Percentiles rank a stretch among this genome's conserved stretches.
Conservation (phyloP, 2,329 filamentous ascomycete species). For the Colletotrichum sp. region DNA sequence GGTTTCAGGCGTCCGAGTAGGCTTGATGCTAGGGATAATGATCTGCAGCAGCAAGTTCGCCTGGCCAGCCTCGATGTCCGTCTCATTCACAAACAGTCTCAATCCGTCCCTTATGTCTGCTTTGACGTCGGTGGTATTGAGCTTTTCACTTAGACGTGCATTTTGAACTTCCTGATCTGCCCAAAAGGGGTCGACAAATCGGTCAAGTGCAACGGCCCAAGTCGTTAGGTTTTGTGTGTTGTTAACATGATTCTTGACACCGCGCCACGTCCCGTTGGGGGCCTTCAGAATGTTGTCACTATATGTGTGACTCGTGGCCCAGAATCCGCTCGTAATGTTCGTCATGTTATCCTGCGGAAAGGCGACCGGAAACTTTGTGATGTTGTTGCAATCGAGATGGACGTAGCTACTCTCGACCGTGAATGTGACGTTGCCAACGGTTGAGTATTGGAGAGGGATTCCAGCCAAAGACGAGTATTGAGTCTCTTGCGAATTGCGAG, state of each 20-base stretch:
- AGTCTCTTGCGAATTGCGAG: neutral
- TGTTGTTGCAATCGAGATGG: neutral
- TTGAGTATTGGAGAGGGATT: neutral
- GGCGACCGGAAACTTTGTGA: neutral
- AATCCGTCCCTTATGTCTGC: neutral
- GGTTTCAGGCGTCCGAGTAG: neutral
- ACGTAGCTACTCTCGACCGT: conserved; percentile 4
- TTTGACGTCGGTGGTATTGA: neutral
- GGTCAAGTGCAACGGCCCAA: neutral
- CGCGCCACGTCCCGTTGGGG: neutral
- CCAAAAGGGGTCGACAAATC: neutral
- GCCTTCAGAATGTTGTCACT: neutral
- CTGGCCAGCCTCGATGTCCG: neutral
- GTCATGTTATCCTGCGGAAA: neutral
- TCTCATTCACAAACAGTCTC: neutral
- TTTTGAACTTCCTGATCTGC: neutral
- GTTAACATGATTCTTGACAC: neutral
- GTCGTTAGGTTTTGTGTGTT: neutral
- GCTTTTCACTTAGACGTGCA: neutral
- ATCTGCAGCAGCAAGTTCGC: neutral
- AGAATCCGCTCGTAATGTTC: neutral
- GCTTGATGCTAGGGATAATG: neutral
- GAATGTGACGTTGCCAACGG: neutral
- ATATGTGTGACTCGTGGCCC: neutral
- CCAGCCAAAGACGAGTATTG: neutral